Evolutionary conservation across 352 stramenopile species (phyloP).

Genomic region (Globisporangium recalcitrans): DNA sequence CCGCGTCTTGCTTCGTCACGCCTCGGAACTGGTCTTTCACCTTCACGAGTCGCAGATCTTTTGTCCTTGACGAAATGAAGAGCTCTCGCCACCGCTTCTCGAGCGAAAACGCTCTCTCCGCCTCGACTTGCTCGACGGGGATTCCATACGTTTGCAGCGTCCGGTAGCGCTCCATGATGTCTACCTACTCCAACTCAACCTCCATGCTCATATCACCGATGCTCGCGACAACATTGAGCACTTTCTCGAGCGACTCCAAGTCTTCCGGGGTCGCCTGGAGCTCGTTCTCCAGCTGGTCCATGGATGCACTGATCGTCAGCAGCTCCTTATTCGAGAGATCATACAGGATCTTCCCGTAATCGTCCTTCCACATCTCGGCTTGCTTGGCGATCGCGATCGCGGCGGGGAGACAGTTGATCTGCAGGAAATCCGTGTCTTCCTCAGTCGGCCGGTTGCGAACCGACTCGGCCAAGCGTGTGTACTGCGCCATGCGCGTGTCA

Average conservation of each 20-base stretch:
- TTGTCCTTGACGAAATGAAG: conserved; percentile 85
- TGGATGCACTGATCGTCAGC: conserved; percentile 56
- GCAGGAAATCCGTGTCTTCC: conserved; percentile 94
- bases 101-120: conserved; percentile 67
- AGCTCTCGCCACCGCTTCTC: conserved; percentile 82
- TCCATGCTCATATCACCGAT: conserved; percentile 90
- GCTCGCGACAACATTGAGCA: conserved; percentile 89
- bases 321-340: conserved; percentile 86
- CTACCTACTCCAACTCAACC: conserved; percentile 91
- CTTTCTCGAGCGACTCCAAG: conserved; percentile 92
- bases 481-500: conserved; percentile 90
- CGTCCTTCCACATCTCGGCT: conserved; percentile 91
- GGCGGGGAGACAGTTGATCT: conserved; percentile 90
- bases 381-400: conserved; percentile 88
- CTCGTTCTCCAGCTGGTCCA: conserved; percentile 76
- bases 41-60: conserved; percentile 89
- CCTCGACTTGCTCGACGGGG: conserved; percentile 59
- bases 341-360: conserved; percentile 91
- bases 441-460: conserved; percentile 85
- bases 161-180: conserved; percentile 91
- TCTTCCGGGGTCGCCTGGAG: conserved; percentile 78
- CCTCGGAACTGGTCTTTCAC: conserved; percentile 94
- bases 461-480: conserved; percentile 84
- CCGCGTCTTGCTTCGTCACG: conserved; percentile 89
- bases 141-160: conserved; percentile 85